A percentile compares a stretch with the other conserved stretches of the same genome.
These are phyloP conservation scores for Scytalidium lignicola DNA, from an alignment of 2,329 filamentous ascomycete genomes.

Conservation along the genomic window DNA sequence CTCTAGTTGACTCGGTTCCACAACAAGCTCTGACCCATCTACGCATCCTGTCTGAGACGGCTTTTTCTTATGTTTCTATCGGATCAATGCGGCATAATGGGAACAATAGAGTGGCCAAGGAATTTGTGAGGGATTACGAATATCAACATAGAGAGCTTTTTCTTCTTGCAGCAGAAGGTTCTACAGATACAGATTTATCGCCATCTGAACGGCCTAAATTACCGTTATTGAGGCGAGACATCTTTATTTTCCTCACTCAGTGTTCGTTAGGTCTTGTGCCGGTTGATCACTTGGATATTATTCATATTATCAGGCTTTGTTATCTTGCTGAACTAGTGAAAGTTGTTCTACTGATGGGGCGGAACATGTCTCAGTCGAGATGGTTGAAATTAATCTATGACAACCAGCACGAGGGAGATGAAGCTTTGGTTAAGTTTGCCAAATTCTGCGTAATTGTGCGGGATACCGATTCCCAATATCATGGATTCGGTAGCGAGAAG, in stretches of 20 bases:
- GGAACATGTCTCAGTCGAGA: constrained; percentile 44
- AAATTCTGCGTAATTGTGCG: constrained; percentile 19
- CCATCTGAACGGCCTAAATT: constrained; percentile 23
- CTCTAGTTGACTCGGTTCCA: constrained; percentile 76
- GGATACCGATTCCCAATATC: constrained; percentile 5
- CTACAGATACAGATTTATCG: constrained; percentile 38
- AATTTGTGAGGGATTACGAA: constrained; percentile 64
- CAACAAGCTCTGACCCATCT: constrained; percentile 81
- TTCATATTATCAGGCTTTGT: constrained; percentile 77
- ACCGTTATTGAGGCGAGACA: constrained; percentile 63
- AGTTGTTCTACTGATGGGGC: constrained; percentile 57
- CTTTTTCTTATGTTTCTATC: constrained; percentile 75
- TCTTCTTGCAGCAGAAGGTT: constrained; percentile 34
- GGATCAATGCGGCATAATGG: constrained; percentile 60
- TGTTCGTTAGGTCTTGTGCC: constrained; percentile 66
- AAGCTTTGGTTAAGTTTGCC: constrained; percentile 14
- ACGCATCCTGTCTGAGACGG: constrained; percentile 82
- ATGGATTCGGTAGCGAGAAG: neutral
- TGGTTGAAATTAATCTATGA: constrained; percentile 37
- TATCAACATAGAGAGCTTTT: constrained; percentile 75
- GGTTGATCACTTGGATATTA: constrained; percentile 65
- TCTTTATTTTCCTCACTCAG: constrained; percentile 78
- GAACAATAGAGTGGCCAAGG: constrained; percentile 56
- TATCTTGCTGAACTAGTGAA: constrained; percentile 90
- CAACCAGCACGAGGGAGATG: neutral